Base-by-base conservation (phyloP, 2,329 filamentous ascomycete species). In the Chaetoscypha palmicola region DNA sequence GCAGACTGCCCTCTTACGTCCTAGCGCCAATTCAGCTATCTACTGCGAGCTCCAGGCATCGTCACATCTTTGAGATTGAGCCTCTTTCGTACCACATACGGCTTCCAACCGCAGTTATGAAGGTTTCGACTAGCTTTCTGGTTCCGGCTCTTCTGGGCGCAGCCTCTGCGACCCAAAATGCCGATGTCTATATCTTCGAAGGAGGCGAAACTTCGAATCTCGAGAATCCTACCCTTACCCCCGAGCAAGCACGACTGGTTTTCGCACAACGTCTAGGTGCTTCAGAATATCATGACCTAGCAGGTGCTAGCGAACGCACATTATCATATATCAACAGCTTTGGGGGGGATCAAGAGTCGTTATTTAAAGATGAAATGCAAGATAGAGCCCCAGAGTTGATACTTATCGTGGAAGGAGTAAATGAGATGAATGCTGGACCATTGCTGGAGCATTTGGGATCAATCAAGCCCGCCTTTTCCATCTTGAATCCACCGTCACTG, bases 261-360 rank as follows among this genome's bases (percentile, higher is more conserved):
- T 61, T 82, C 37, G 70, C 79, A 10, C 76, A 79, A 59, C 73
- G 78, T 40, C 63, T 79, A 46, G 68, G 68, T 14, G 65, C 67
- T 43, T 61, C 66, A 24, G 65, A 54, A 50, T 53, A 68, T 56
- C 69, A 68, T 57, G 72, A 68, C 50, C 69, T 70, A 52, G 68
- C 67, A 52, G 58, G 62, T 38, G 50, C 45, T 14, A 52, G 45
- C 30, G 54, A 57, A 19, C 42, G 31, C 11, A 71, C 74, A 7
- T 63, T 86, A 30, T 65, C 68, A 38, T 65, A 76, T 52, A 67
- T 88, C 57, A 77, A 79, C 57, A 66, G 66, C 38, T 84, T 78
- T 61, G 81, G 79, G 49, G 76, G 73, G 49, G 58, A 65, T 22
- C 63, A 72, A 5, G 54, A 65, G 42, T 61, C 68, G 16, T 64